Conservation (phyloP, 192 early-diverging fungal genomes). For the Diversispora eburnea region DNA sequence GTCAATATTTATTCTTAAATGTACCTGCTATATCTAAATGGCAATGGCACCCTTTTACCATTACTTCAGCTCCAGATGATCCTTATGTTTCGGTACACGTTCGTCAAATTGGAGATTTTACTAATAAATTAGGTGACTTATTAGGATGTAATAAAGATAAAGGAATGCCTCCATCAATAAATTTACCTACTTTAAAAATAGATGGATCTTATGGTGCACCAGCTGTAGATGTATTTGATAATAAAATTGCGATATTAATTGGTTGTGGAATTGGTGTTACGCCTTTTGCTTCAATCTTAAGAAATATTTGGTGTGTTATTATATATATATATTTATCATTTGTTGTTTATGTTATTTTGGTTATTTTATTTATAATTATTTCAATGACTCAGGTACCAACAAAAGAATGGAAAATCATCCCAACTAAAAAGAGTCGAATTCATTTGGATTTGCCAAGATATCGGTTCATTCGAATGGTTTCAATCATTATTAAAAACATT, state of each 20-base stretch:
- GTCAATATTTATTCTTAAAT: constrained; percentile 73
- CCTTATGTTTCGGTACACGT: constrained; percentile 45
- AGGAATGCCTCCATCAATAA: not conserved
- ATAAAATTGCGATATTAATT: constrained; percentile 62
- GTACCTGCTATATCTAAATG: constrained; percentile 61
- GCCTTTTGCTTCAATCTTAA: constrained; percentile 70
- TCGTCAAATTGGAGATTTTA: constrained; percentile 45
- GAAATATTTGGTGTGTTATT: constrained; percentile 56
- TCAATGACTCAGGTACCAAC: constrained; percentile 30
- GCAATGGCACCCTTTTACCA: constrained; percentile 79
- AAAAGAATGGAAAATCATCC: constrained; percentile 38
- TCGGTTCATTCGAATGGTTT: constrained; percentile 66
- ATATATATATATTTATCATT: too few relatives aligned
- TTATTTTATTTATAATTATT: constrained; percentile 2
- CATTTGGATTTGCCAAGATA: constrained; percentile 67
- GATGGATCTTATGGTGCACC: constrained; percentile 84
- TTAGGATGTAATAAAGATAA: constrained; percentile 31
- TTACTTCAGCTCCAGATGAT: constrained; percentile 44
- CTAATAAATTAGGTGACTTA: constrained; percentile 34
- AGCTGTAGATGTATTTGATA: constrained; percentile 73
- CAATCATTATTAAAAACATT: constrained; percentile 59
- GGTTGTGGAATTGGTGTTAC: constrained; percentile 75
- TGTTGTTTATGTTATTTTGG: not conserved
- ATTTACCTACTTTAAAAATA: constrained; percentile 57
- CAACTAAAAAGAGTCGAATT: constrained; percentile 53